Conservation (phyloP, 352 stramenopile species). For the Hyaloperonospora arabidopsidis region DNA sequence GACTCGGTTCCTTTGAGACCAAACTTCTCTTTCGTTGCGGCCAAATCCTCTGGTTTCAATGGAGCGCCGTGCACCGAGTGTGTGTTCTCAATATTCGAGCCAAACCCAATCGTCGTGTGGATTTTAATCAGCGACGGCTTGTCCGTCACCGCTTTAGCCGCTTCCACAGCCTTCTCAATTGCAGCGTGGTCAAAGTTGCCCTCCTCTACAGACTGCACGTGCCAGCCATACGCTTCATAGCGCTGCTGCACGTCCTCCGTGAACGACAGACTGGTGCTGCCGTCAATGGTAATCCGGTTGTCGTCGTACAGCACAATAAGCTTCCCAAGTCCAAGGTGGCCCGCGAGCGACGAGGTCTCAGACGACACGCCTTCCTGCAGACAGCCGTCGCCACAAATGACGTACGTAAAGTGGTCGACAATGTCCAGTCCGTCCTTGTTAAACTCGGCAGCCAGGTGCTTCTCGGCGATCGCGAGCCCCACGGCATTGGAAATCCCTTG, state of each 20-base stretch:
- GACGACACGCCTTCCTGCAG: constrained; percentile 96
- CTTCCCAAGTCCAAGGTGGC: constrained; percentile 96
- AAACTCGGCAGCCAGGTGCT: constrained; percentile 95
- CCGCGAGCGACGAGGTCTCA: constrained; percentile 94
- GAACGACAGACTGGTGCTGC: constrained; percentile 92
- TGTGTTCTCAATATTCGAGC: constrained; percentile 90
- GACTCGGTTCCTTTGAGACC: constrained; percentile 87
- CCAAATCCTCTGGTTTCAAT: constrained; percentile 92
- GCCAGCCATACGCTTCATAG: constrained; percentile 98
- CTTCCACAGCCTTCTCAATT: constrained; percentile 90
- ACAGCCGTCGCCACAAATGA: constrained; percentile 98
- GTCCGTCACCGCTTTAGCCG: constrained; percentile 90
- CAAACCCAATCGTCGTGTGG: constrained; percentile 94
- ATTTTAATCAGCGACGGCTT: constrained; percentile 99
- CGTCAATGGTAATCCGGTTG: constrained; percentile 99
- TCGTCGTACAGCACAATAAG: constrained; percentile 99
- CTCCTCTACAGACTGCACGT: constrained; percentile 92
- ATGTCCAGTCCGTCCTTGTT: constrained; percentile 93
- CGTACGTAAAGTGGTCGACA: constrained; percentile 98
- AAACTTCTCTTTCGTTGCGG: constrained; percentile 86
- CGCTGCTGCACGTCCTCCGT: constrained; percentile 96
- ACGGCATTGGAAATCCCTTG: constrained; percentile 98
- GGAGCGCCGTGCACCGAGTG: constrained; percentile 93
- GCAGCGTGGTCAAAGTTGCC: constrained; percentile 89
- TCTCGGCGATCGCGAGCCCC: constrained; percentile 94